These are phyloP conservation scores for Fagopyrum tataricum DNA, from an alignment of 148 eudicot species.

Conservation along the genomic window DNA sequence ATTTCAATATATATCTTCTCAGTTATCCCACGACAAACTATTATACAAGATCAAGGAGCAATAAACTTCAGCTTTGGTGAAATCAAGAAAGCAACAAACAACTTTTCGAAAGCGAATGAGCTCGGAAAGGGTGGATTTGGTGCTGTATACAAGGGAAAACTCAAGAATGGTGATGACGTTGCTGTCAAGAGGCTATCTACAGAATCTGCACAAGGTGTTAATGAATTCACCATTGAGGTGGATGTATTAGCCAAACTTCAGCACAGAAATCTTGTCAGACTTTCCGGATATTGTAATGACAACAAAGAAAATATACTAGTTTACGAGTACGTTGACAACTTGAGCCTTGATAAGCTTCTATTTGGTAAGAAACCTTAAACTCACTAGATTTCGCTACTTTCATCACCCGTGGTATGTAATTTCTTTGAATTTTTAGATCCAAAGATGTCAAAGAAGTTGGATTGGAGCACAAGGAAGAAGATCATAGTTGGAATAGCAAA, in stretches of 20 bases:
- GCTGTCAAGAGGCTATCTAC: background rate
- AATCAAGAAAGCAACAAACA: constrained; percentile 3
- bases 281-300: constrained; percentile 44
- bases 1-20: too few relatives aligned
- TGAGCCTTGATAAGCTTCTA: constrained; percentile 27
- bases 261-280: constrained; percentile 49
- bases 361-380: background rate
- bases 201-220: background rate
- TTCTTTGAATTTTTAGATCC: too few relatives aligned
- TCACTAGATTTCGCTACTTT: background rate
- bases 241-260: constrained; percentile 40
- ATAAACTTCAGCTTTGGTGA: background rate
- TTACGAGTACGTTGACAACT: constrained; percentile 46
- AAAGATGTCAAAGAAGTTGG: background rate
- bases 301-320: constrained; percentile 38
- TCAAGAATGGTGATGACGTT: background rate
- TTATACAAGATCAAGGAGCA: background rate
- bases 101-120: background rate
- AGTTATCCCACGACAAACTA: too few relatives aligned
- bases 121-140: constrained; percentile 3
- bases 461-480: background rate
- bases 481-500: constrained; percentile 6
- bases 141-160: background rate
- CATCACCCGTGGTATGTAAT: too few relatives aligned
- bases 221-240: constrained; percentile 31